Conservation (phyloP, 768 basidiomycete genomes). For the Multifurca ochricompacta region DNA sequence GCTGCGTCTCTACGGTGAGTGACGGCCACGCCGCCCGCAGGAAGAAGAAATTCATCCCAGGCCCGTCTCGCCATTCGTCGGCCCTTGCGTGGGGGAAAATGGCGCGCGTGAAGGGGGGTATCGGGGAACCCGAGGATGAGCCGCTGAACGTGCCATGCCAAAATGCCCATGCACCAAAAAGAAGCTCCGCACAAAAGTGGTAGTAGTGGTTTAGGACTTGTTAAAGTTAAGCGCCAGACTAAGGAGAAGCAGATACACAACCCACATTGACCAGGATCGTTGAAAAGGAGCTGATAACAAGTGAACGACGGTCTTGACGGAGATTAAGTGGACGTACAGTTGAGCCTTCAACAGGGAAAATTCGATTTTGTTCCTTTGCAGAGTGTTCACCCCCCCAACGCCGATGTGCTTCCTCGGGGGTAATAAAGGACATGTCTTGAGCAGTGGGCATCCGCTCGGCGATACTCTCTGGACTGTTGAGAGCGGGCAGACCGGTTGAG, state of each 20-base stretch:
- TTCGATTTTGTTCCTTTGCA: slow-evolving; percentile 33
- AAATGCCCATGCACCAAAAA: slow-evolving; percentile 69
- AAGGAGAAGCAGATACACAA: not conserved
- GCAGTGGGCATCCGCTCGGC: slow-evolving; percentile 58
- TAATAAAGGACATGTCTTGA: slow-evolving; percentile 54
- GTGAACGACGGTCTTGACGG: not conserved
- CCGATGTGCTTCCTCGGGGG: slow-evolving; percentile 46
- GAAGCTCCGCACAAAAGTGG: slow-evolving; percentile 77
- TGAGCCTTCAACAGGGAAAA: slow-evolving; percentile 64
- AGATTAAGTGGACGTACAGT: slow-evolving; percentile 40
- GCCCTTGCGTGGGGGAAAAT: slow-evolving; percentile 61
- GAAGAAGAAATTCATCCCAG: slow-evolving; percentile 72
- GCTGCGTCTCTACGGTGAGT: slow-evolving; percentile 53
- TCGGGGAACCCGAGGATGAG: slow-evolving; percentile 8
- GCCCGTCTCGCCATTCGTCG: slow-evolving; percentile 65
- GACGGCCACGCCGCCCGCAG: slow-evolving; percentile 68
- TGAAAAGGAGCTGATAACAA: slow-evolving; percentile 32
- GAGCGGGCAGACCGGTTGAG: slow-evolving; percentile 54
- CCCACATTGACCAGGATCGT: slow-evolving; percentile 58
- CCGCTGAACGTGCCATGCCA: slow-evolving; percentile 48
- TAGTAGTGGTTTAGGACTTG: slow-evolving; percentile 76
- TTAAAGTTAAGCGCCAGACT: not conserved
- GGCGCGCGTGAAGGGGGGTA: slow-evolving; percentile 42
- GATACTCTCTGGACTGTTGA: slow-evolving; percentile 56
- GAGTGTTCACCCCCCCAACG: slow-evolving; percentile 47